phyloP scores from a whole-genome alignment of 139 green algal genomes.

The Chlamydomonas urium region DNA sequence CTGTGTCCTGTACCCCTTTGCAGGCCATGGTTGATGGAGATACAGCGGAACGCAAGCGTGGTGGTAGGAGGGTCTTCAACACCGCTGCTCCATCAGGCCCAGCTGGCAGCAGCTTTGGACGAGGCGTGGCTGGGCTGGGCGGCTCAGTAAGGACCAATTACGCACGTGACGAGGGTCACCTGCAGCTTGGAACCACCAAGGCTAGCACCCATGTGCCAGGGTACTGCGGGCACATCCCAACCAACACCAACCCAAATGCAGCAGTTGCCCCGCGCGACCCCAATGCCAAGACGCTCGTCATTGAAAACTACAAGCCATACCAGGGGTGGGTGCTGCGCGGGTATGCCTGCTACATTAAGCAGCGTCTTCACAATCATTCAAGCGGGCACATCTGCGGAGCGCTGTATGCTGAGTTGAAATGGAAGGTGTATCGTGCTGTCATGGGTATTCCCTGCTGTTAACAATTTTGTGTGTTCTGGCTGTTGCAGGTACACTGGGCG shows the following conservation, averaged over 20 bases:
- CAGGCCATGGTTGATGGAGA: no score
- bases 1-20: no score
- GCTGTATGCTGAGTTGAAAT: no score
- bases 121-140: no score
- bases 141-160: no score
- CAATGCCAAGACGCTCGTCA: conserved; percentile 10
- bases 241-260: background rate
- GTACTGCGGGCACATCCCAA: conserved; percentile 5
- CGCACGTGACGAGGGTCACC: background rate
- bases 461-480: background rate
- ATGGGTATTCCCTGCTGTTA: background rate
- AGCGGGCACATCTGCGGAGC: no score
- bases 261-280: background rate
- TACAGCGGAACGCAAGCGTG: no score
- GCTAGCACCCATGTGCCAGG: conserved; percentile 3
- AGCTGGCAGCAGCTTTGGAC: no score
- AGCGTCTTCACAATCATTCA: background rate
- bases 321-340: no score
- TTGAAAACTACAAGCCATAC: conserved; percentile 13
- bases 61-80: no score
- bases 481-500: conserved; percentile 8
- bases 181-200: conserved; percentile 15
- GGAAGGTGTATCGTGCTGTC: no score
- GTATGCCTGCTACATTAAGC: background rate
- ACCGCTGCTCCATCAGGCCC: no score